Evolutionary conservation across 1,284 basidiomycete genomes (phyloP).

Genomic region (Golubevia sp.): DNA sequence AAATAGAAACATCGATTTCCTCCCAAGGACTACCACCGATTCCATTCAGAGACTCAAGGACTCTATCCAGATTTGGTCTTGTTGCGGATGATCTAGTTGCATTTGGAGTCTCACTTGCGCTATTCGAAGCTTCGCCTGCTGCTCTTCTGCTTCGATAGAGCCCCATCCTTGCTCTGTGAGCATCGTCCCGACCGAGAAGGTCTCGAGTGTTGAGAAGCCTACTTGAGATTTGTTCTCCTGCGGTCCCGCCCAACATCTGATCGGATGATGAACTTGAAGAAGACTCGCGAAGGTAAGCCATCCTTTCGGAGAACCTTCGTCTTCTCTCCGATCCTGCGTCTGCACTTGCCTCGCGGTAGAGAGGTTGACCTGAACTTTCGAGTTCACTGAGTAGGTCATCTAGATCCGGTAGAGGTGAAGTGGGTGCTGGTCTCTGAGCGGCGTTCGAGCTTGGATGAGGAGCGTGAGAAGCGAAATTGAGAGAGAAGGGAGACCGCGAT

Average conservation of each 20-base stretch:
- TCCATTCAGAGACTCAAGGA: too few species aligned
- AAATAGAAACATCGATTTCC: too few species aligned
- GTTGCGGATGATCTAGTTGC: too few species aligned
- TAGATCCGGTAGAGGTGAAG: not conserved
- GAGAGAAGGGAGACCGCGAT: not conserved
- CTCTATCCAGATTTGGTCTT: too few species aligned
- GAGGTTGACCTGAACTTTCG: not conserved
- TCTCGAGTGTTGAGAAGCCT: too few species aligned
- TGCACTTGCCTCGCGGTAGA: not conserved
- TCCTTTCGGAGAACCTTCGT: not conserved
- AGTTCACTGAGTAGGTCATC: not conserved
- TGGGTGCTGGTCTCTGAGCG: not conserved
- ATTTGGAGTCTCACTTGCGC: too few species aligned
- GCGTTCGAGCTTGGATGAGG: not conserved
- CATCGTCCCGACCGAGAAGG: too few species aligned
- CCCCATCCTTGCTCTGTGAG: too few species aligned
- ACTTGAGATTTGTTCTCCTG: not conserved
- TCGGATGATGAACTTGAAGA: not conserved
- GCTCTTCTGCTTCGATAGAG: too few species aligned
- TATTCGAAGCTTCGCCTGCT: too few species aligned
- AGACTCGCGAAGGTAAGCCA: too few species aligned
- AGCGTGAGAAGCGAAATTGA: not conserved
- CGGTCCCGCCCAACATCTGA: not conserved
- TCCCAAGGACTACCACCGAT: too few species aligned
- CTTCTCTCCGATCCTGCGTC: not conserved